Evolutionary conservation across 768 basidiomycete species (phyloP).

Genomic region (Phanerochaete carnosa): DNA sequence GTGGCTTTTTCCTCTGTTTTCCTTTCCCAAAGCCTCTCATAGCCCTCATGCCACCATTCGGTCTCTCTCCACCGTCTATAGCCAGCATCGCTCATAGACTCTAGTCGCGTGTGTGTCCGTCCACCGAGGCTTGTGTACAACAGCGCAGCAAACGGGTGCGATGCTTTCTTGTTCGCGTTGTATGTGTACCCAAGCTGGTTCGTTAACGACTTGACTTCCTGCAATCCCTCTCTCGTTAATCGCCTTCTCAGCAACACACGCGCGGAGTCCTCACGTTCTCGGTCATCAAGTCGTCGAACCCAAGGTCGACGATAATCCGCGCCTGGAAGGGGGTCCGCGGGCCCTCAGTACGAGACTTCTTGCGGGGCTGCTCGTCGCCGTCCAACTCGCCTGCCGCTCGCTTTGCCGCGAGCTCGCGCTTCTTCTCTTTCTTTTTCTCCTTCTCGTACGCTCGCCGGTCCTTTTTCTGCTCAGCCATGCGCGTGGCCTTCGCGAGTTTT

Average conservation of each 20-base stretch:
- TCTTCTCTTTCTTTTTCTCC: constrained; percentile 73
- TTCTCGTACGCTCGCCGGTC: constrained; percentile 77
- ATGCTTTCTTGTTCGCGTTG: constrained; percentile 75
- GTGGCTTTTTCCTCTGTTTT: constrained; percentile 5
- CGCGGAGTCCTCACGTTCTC: constrained; percentile 65
- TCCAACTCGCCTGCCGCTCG: constrained; percentile 63
- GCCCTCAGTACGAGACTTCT: constrained; percentile 32
- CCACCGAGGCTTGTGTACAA: constrained; percentile 82
- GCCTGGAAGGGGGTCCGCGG: constrained; percentile 40
- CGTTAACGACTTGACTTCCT: constrained; percentile 90
- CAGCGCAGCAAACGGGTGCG: constrained; percentile 65
- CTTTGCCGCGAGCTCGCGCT: constrained; percentile 53
- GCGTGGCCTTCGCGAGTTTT: constrained; percentile 67
- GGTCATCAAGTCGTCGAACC: constrained; percentile 90
- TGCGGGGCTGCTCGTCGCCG: constrained; percentile 39
- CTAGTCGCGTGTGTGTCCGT: constrained; percentile 59
- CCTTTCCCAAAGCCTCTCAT: constrained; percentile 62
- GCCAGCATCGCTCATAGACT: constrained; percentile 58
- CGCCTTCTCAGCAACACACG: not conserved
- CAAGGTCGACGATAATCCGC: constrained; percentile 79
- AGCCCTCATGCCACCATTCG: constrained; percentile 80
- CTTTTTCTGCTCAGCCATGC: constrained; percentile 61
- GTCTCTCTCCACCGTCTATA: constrained; percentile 80
- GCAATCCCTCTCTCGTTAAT: not conserved
- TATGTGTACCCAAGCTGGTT: constrained; percentile 93